Evolutionary conservation across 2,329 filamentous ascomycete species (phyloP), one percentile per base, ranked within the genome.

Genomic region (Xylariaceae sp.): DNA sequence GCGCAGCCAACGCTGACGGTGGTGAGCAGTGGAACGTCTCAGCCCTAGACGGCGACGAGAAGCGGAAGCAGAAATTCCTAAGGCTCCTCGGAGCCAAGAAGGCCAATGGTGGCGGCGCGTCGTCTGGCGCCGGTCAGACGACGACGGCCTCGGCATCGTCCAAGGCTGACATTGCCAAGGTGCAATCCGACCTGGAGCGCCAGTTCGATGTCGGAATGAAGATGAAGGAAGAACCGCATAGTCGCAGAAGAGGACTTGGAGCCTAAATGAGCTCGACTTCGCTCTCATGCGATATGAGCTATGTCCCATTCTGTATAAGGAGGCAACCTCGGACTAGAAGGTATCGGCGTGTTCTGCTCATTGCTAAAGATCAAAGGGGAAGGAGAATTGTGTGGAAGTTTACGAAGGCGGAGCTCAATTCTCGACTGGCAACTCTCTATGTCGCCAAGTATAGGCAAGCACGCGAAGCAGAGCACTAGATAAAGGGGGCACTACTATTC

Each of bases 151-250:
- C 48, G 7, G 15, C 38, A 9, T 38, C 48, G 4, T 52, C 57
- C 9, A 54, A 46, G 27, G 27, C 50, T 13, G 46, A 61, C 32
- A 55, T 60, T 32, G 36, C 41, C 13, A 51, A 43, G 42, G 47
- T 61, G 30, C 68, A 75, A 46, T 63, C 65, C 18, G 73, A 77
- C 31, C 67, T 80, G 15, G 72, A 76, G 57, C 66, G 66, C 43
- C 76, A 80, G 50, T 80, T 74, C 44, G 68, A 76, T 44, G 60
- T 61, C 8, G 74, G 76, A 18, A 74, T 78, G 59, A 68, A 66
- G 51, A 69, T 71, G 62, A 79, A 78, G 61, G 64, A 69, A 19
- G 74, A 74, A 31, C 63, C 61, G 14, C 66, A 67, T 17, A 65
- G 66, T 24, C 68, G 70, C 53, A 67, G 66, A 42, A 69, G 64